Conservation (phyloP, 1,139 yeast species). For the Pichia sp. region DNA sequence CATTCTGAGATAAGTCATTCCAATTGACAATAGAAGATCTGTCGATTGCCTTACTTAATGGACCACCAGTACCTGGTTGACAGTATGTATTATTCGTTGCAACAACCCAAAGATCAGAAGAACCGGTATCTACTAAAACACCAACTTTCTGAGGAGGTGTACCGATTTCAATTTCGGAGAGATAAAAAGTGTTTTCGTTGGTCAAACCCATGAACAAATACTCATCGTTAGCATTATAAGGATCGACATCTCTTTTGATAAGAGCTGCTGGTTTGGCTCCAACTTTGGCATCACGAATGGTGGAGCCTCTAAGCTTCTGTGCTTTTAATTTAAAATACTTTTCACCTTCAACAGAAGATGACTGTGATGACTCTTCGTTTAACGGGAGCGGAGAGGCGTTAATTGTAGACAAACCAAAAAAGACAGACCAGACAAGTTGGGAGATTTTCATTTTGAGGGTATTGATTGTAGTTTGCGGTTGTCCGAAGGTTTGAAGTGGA, state of each 20-base stretch:
- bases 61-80: slow-evolving; percentile 13
- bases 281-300: slow-evolving; percentile 16
- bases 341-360: background rate
- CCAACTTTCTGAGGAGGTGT: slow-evolving; percentile 45
- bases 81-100: slow-evolving; percentile 28
- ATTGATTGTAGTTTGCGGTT: background rate
- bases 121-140: slow-evolving; percentile 61
- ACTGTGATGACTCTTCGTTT: background rate
- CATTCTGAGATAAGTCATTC: background rate
- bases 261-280: slow-evolving; percentile 23
- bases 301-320: slow-evolving; percentile 25
- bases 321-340: slow-evolving; percentile 16
- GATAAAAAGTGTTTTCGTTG: slow-evolving; percentile 44
- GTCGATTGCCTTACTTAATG: slow-evolving; percentile 9
- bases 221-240: slow-evolving; percentile 24
- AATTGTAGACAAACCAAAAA: background rate
- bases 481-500: background rate
- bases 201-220: slow-evolving; percentile 34
- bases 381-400: background rate
- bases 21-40: slow-evolving; percentile 7
- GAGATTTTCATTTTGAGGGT: background rate
- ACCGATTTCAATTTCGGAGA: slow-evolving; percentile 47
- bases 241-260: slow-evolving; percentile 27
- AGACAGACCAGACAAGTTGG: background rate
- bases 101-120: slow-evolving; percentile 60